Evolutionary conservation across 177 flowering plant genomes (phyloP).

Genomic region (Tripterygium wilfordii): DNA sequence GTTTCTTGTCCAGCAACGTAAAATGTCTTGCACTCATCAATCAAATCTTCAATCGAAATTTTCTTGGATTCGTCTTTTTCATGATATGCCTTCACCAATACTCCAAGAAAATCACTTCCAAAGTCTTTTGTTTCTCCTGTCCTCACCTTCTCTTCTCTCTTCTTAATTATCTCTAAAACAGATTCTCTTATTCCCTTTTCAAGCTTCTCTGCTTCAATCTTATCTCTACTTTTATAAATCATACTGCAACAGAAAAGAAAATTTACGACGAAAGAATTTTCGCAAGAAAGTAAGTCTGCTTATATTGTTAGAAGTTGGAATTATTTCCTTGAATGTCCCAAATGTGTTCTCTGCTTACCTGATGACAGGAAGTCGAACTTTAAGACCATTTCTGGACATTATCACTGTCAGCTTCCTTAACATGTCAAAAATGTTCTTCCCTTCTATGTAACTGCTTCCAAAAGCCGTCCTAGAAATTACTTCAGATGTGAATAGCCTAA

Average conservation of each 20-base stretch:
- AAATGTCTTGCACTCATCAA: constrained; percentile 48
- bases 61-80: constrained; percentile 24
- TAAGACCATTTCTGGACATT: constrained; percentile 7
- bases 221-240: constrained; percentile 10
- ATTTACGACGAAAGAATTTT: background rate
- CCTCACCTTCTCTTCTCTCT: constrained; percentile 19
- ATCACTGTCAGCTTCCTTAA: constrained; percentile 14
- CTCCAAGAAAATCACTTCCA: constrained; percentile 41
- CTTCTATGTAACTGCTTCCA: constrained; percentile 45
- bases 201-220: constrained; percentile 23
- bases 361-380: constrained; percentile 21
- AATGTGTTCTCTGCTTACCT: too few relatives aligned
- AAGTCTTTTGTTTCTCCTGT: constrained; percentile 12
- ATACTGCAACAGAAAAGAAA: constrained; percentile 8
- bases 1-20: constrained; percentile 42
- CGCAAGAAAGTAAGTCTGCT: too few relatives aligned
- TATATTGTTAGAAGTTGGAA: too few relatives aligned
- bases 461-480: constrained; percentile 44
- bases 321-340: too few relatives aligned
- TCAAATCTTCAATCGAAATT: constrained; percentile 27
- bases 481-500: constrained; percentile 28
- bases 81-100: constrained; percentile 22
- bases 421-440: constrained; percentile 31
- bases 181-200: constrained; percentile 19
- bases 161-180: constrained; percentile 17